Base-by-base conservation (phyloP, 768 basidiomycete species). In the Tricholoma sp. region DNA sequence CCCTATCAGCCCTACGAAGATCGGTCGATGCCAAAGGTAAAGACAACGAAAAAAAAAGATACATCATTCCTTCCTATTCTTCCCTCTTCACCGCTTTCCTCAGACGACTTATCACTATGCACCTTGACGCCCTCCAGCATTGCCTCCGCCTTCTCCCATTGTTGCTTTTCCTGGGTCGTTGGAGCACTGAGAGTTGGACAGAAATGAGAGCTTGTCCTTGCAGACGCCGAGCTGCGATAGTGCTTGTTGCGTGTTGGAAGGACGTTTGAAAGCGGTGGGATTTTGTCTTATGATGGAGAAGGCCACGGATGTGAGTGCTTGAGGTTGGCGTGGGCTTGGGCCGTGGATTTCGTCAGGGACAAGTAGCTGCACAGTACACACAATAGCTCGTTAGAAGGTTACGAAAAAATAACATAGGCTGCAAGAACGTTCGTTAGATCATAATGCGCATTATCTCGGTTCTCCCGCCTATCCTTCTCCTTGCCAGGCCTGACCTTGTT, bases 41-140 rank as follows among this genome's bases (percentile, higher is more conserved):
- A 39, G 37, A 39, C 12, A 13, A 39, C 37, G 37, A n/a, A 39
- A 24, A 32, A 32, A 50, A 58, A 51, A 56, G 24, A 75, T 59
- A n/a, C 20, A 95, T 94, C 95, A 98, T 39, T 81, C 79, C 65
- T 88, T 89, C 69, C 89, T 91, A 57, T 85, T 84, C 75, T 91
- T 94, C 28, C 58, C 64, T 68, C 97, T 98, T n/a, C n/a, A n/a
- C n/a, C n/a, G n/a, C n/a, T n/a, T n/a, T n/a, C n/a, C n/a, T n/a
- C n/a, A n/a, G n/a, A n/a, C n/a, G n/a, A n/a, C n/a, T n/a, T n/a
- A n/a, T n/a, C n/a, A n/a, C n/a, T n/a, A n/a, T n/a, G n/a, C n/a
- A n/a, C n/a, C n/a, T n/a, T n/a, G n/a, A n/a, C n/a, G n/a, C n/a
- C n/a, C n/a, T n/a, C n/a, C n/a, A n/a, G n/a, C n/a, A n/a, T n/a